Conservation (phyloP, 352 stramenopile genomes). For the Globisporangium irregulare region DNA sequence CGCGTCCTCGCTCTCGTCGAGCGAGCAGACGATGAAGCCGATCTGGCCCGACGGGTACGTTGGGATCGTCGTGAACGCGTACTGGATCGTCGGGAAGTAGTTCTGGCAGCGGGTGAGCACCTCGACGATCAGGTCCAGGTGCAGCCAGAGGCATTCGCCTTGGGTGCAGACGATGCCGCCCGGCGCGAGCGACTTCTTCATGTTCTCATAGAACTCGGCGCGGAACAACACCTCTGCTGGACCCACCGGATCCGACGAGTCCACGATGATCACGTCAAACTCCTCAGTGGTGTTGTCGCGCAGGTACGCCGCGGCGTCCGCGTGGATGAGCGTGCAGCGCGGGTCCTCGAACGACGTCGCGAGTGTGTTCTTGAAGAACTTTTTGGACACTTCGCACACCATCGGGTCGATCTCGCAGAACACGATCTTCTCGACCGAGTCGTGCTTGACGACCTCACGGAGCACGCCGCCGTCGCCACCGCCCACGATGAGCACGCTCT, state of each 20-base stretch:
- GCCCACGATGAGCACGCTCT: slow-evolving; percentile 97
- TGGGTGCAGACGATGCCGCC: slow-evolving; percentile 88
- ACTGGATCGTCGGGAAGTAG: slow-evolving; percentile 96
- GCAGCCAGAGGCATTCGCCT: slow-evolving; percentile 98
- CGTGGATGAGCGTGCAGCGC: slow-evolving; percentile 91
- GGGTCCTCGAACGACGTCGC: slow-evolving; percentile 95
- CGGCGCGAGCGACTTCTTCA: slow-evolving; percentile 88
- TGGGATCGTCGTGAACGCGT: slow-evolving; percentile 98
- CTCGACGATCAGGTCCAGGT: slow-evolving; percentile 96
- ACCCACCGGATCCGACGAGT: slow-evolving; percentile 95
- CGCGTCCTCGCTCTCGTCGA: slow-evolving; percentile 56
- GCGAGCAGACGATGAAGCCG: slow-evolving; percentile 94
- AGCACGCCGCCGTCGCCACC: slow-evolving; percentile 98
- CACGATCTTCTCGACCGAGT: slow-evolving; percentile 93
- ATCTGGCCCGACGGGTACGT: slow-evolving; percentile 99
- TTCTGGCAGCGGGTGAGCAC: slow-evolving; percentile 89
- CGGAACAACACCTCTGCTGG: slow-evolving; percentile 95
- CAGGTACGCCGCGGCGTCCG: slow-evolving; percentile 90
- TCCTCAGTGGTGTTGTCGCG: slow-evolving; percentile 68
- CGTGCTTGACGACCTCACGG: slow-evolving; percentile 94
- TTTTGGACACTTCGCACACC: slow-evolving; percentile 95
- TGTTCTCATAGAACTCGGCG: slow-evolving; percentile 93
- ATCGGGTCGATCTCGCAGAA: slow-evolving; percentile 99
- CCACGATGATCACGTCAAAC: slow-evolving; percentile 98
- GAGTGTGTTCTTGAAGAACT: slow-evolving; percentile 89